A percentile compares a stretch with the other conserved stretches of the same genome.
Conservation (phyloP, 208 protist species). For the Trichomonas tenax region DNA sequence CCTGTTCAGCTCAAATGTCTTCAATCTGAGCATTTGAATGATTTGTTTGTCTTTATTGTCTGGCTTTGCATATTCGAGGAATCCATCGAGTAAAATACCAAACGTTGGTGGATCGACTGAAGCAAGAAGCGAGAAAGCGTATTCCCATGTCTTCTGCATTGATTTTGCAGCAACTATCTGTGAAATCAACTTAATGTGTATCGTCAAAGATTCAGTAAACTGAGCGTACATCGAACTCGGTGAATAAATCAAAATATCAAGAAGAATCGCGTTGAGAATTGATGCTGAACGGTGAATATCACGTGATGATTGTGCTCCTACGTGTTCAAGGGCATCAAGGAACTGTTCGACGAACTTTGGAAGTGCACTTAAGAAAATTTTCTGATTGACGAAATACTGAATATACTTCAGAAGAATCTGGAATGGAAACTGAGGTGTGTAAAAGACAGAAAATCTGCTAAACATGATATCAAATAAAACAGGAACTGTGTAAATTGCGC, state of each 20-base stretch:
- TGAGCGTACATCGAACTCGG: neutral
- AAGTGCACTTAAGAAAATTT: neutral
- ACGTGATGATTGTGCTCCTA: neutral
- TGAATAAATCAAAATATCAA: neutral
- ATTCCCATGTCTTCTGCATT: neutral
- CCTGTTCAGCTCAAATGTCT: neutral
- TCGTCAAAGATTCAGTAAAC: neutral
- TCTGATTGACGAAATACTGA: neutral
- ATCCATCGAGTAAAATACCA: neutral
- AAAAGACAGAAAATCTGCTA: neutral
- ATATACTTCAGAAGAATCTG: neutral
- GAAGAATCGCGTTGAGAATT: neutral
- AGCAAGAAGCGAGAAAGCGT: neutral
- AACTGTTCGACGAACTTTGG: neutral
- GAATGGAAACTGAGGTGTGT: neutral
- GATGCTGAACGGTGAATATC: neutral
- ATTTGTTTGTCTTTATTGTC: neutral
- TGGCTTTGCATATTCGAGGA: neutral
- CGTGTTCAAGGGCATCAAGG: neutral
- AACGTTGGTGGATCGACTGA: neutral
- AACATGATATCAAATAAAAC: neutral
- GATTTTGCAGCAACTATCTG: neutral
- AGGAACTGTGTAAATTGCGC: neutral
- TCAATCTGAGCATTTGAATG: neutral
- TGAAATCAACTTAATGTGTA: neutral